Evolutionary conservation across 164 flowering plant species (phyloP).

Genomic region (Tetrastigma voinierianum): DNA sequence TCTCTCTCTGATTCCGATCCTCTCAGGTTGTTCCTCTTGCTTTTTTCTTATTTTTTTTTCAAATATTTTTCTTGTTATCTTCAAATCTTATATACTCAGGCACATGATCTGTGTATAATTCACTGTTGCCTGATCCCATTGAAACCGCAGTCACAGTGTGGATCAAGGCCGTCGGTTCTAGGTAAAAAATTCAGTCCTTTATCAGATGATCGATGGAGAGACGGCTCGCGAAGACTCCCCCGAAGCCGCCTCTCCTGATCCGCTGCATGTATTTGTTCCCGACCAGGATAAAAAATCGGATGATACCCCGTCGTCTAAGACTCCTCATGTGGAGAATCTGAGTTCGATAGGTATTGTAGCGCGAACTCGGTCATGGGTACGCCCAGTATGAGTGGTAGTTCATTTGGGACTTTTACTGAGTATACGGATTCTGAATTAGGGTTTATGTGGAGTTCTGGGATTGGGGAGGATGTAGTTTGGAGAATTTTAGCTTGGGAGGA

Average conservation of each 20-base stretch:
- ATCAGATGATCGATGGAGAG: slow-evolving; percentile 52
- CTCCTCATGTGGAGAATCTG: slow-evolving; percentile 80
- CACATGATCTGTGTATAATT: too few relatives aligned
- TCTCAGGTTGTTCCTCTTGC: too few relatives aligned
- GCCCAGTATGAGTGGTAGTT: slow-evolving; percentile 59
- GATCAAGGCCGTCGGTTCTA: background rate
- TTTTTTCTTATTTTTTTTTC: too few relatives aligned
- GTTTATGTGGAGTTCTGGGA: slow-evolving; percentile 39
- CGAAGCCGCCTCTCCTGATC: slow-evolving; percentile 33
- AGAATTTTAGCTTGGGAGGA: too few relatives aligned
- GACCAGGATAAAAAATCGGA: slow-evolving; percentile 28
- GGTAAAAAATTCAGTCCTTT: background rate
- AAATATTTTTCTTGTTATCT: too few relatives aligned
- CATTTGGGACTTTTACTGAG: slow-evolving; percentile 34
- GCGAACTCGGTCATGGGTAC: slow-evolving; percentile 88
- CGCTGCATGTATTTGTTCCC: slow-evolving; percentile 18
- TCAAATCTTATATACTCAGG: too few relatives aligned
- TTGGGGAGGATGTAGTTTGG: slow-evolving; percentile 34
- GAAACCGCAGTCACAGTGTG: background rate
- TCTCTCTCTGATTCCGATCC: too few relatives aligned
- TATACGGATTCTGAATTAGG: slow-evolving; percentile 63
- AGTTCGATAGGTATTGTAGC: slow-evolving; percentile 81
- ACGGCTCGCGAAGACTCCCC: slow-evolving; percentile 25
- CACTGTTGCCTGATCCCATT: background rate
- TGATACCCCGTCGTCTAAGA: slow-evolving; percentile 39